Evolutionary conservation across 2,329 filamentous ascomycete genomes (phyloP).

Genomic region (Pyricularia sp.): DNA sequence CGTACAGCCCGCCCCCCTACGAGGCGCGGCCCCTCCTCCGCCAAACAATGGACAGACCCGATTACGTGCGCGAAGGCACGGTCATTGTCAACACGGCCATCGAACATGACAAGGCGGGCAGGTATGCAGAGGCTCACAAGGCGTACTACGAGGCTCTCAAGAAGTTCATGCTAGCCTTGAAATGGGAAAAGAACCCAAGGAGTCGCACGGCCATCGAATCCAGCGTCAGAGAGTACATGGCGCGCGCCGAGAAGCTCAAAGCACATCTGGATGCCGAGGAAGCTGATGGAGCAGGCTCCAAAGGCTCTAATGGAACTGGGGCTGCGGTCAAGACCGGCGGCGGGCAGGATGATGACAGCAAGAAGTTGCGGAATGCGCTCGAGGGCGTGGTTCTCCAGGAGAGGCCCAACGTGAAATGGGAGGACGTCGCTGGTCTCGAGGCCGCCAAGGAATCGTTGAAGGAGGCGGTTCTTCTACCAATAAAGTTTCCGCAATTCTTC

Average conservation of each 20-base stretch:
- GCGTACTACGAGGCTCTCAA: conserved; percentile 92
- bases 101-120: conserved; percentile 74
- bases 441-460: conserved; percentile 92
- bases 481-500: conserved; percentile 96
- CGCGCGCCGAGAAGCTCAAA: conserved; percentile 96
- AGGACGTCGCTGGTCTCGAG: conserved; percentile 92
- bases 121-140: conserved; percentile 96
- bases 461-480: conserved; percentile 92
- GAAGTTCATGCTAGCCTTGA: conserved; percentile 95
- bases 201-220: conserved; percentile 95
- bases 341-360: conserved; percentile 74
- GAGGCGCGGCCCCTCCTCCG: not conserved
- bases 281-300: conserved; percentile 99
- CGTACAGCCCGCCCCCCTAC: not conserved
- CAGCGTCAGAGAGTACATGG: conserved; percentile 95
- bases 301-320: conserved; percentile 76
- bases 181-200: conserved; percentile 98
- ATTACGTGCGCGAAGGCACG: conserved; percentile 94
- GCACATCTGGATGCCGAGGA: conserved; percentile 63
- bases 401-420: conserved; percentile 93
- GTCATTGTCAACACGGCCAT: conserved; percentile 96
- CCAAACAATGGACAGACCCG: conserved; percentile 66
- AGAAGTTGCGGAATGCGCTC: conserved; percentile 86
- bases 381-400: conserved; percentile 88
- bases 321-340: conserved; percentile 37